Base-by-base conservation (phyloP, 2,329 filamentous ascomycete species). In the Monosporascus sp. region DNA sequence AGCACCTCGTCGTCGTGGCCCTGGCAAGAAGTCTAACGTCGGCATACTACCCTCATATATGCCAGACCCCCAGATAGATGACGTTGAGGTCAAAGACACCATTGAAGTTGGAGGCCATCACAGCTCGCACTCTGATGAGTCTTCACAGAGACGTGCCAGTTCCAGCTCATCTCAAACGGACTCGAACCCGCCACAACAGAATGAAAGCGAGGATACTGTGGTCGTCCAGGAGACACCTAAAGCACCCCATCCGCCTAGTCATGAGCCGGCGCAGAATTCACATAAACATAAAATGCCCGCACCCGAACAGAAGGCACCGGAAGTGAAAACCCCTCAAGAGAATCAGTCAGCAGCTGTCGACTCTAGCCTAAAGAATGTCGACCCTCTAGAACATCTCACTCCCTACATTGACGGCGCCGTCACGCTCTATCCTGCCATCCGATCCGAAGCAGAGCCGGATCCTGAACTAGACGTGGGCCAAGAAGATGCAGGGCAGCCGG, bases 61-160 rank as follows among this genome's bases (percentile, higher is more conserved):
- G 5, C 53, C 62, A 27, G 57, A 65, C 17, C 60, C 61, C 24
- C 62, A 62, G 42, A 62, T 56, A 27, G 72, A 77, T 49, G 73
- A 77, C 54, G 75, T 75, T 27, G 74, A 80, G 44, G 76, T 82
- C 27, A 75, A 80, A 62, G 80, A 83, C 61, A 82, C 79, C 15
- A 83, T 83, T 54, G 76, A 82, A 60, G 80, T 82, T 48, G 77
- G 78, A 47, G 74, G 76, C 41, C 69, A 70, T 34, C 69, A 68
- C 20, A 68, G 67, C 47, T 61, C 64, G 20, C 60, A 64, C 44
- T 67, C 66, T 4, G 67, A 66, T 34, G 68, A 65, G 17, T 65
- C 63, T 17, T 65, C 66, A 7, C 68, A 70, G 15, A 65, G 60
- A 49, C 64, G 65, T 18, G 63, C 61, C n/a, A 65, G 60, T 46